Percentiles rank a stretch among this genome's conserved stretches.
Conservation (phyloP, 2,329 filamentous ascomycete genomes). For the Rhynchosporium agropyri region DNA sequence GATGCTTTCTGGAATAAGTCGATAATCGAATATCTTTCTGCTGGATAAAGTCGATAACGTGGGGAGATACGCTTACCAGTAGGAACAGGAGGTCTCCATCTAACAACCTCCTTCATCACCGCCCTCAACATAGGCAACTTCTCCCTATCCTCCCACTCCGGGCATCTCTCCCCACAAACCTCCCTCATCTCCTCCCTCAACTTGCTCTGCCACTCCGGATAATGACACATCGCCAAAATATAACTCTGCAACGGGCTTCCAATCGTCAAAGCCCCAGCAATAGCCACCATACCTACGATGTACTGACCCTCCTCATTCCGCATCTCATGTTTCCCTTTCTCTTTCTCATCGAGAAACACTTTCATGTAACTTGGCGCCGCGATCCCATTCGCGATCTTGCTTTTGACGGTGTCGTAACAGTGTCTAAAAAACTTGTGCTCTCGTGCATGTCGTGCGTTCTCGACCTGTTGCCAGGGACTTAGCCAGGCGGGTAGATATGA, state of each 20-base stretch:
- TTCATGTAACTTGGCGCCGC: slow-evolving; percentile 48
- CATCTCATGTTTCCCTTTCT: slow-evolving; percentile 43
- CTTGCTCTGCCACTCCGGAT: slow-evolving; percentile 48
- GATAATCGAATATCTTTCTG: too few species aligned
- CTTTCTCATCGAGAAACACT: slow-evolving; percentile 46
- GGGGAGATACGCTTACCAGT: slow-evolving; percentile 45
- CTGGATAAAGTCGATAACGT: neutral
- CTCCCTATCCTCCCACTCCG: slow-evolving; percentile 44
- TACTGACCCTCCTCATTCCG: slow-evolving; percentile 47
- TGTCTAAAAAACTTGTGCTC: slow-evolving; percentile 46
- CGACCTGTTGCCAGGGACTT: slow-evolving; percentile 51
- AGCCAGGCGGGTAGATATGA: slow-evolving; percentile 47
- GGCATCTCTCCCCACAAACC: slow-evolving; percentile 47
- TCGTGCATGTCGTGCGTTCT: slow-evolving; percentile 46
- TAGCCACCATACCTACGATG: slow-evolving; percentile 53
- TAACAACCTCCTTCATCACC: slow-evolving; percentile 46
- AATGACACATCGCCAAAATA: slow-evolving; percentile 44
- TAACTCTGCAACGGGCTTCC: slow-evolving; percentile 44
- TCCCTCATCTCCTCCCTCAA: slow-evolving; percentile 48
- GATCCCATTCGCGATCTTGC: slow-evolving; percentile 40
- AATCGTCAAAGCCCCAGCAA: slow-evolving; percentile 48
- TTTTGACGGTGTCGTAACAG: slow-evolving; percentile 45
- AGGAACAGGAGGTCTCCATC: slow-evolving; percentile 54
- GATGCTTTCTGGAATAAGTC: too few species aligned
- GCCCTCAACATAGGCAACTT: slow-evolving; percentile 47